Evolutionary conservation across 1,284 basidiomycete species (phyloP), one percentile per base, ranked within the genome.

Genomic region (Ganoderma lingzhi): DNA sequence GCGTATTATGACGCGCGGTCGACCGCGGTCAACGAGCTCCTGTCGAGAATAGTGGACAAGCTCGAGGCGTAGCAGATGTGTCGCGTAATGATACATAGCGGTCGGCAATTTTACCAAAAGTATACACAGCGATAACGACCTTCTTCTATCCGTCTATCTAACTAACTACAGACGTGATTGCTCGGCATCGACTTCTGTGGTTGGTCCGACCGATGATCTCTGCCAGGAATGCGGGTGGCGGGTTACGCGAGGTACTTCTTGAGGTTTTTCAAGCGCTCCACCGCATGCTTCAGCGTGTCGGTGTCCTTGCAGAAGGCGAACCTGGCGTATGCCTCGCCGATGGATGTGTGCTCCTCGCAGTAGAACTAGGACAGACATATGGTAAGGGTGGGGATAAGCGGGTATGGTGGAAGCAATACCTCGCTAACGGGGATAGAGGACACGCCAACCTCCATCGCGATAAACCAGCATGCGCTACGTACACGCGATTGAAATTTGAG

Each of bases 301-400:
- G 90, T 74, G 76, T 98, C 96, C 78, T 98, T 98, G 86, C 96
- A 97, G 85, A 97, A 98, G 1, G 95, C 92, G 79, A 98, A 96
- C 63, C 96, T 89, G 37, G 89, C 91, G 77, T 92, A 98, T 65
- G 86, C 90, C 80, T 96, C 95, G 45, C 96, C 96, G 67, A 98
- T 95, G 63, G 83, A 81, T 55, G 90, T 87, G 78, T 98, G 95
- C 69, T 95, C 93, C 75, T 91, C 86, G 76, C 93, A 94, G 83
- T 97, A 98, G 81, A 98, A 98, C 93, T 96, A 71, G 30, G 32
- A 37, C 55, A 67, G 19, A 41, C 61, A 35, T 63, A 61, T 32
- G 28, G 62, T 74, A n/a, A 70, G 37, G 14, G 28, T 6, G 41
- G 35, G 56, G n/a, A 51, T 45, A 39, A 62, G 61, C 65, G 12